Evolutionary conservation across 1,284 basidiomycete genomes (phyloP).

Genomic region (Sanghuangporus weigelae): DNA sequence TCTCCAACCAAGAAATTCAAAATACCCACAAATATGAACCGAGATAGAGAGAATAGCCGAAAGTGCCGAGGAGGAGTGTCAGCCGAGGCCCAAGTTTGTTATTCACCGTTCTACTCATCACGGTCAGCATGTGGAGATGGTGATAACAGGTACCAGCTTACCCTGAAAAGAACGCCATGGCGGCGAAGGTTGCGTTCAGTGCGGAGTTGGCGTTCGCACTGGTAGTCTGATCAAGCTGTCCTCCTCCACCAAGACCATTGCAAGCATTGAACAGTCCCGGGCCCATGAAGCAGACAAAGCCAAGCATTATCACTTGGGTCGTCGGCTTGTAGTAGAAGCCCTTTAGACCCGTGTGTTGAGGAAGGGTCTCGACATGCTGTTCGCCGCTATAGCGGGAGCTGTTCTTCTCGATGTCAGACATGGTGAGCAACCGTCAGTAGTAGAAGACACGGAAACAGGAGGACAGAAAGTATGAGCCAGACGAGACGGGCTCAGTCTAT

Average conservation of each 20-base stretch:
- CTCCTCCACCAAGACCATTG: conserved; percentile 28
- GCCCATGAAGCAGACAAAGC: conserved; percentile 33
- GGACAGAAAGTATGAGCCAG: not conserved
- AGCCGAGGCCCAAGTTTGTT: conserved; percentile 37
- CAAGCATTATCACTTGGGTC: conserved; percentile 27
- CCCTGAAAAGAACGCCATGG: conserved; percentile 24
- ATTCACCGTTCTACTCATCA: conserved; percentile 10
- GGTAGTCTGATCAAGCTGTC: conserved; percentile 26
- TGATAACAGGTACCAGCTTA: not conserved
- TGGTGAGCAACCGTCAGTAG: not conserved
- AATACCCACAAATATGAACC: conserved; percentile 35
- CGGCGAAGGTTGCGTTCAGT: conserved; percentile 26
- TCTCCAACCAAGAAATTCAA: too few relatives aligned
- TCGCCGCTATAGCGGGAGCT: not conserved
- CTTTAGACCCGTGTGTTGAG: conserved; percentile 16
- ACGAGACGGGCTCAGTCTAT: not conserved
- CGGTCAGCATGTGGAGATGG: not conserved
- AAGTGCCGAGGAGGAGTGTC: conserved; percentile 44
- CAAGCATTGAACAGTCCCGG: conserved; percentile 27
- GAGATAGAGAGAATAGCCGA: conserved; percentile 45
- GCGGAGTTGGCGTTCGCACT: conserved; percentile 27
- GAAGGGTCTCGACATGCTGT: not conserved
- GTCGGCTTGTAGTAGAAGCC: conserved; percentile 25
- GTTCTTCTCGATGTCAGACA: conserved; percentile 9
- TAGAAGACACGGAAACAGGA: not conserved